Evolutionary conservation across 116 monocot genomes (phyloP).

Genomic region (Zostera marina): DNA sequence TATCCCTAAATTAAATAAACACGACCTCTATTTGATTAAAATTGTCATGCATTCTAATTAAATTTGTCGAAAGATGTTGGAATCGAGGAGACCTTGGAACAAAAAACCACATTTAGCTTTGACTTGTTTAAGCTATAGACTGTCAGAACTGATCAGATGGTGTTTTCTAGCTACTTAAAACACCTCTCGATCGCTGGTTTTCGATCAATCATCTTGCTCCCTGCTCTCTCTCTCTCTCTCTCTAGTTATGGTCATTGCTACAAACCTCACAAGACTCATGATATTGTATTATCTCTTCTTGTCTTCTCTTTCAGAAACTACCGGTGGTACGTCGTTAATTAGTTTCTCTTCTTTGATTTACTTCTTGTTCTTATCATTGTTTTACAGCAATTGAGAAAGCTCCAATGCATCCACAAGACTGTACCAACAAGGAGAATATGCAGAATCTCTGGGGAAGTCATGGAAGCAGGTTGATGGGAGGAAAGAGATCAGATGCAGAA

Average conservation of each 20-base stretch:
- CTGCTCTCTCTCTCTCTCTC: background rate
- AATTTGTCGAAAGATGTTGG: background rate
- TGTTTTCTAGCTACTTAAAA: conserved; percentile 4
- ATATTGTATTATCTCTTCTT: conserved; percentile 21
- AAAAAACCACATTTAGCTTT: conserved; percentile 15
- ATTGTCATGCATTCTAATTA: no score
- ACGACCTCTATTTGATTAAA: background rate
- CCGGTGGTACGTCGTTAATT: no score
- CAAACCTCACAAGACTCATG: conserved; percentile 14
- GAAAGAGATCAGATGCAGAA: conserved; percentile 14
- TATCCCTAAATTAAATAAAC: conserved; percentile 1
- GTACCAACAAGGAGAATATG: background rate
- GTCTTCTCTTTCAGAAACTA: conserved; percentile 13
- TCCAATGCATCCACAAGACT: background rate
- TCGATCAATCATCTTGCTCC: no score
- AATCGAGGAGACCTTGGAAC: background rate
- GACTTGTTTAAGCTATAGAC: conserved; percentile 6
- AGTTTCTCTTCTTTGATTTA: background rate
- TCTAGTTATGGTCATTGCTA: conserved; percentile 20
- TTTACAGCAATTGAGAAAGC: background rate
- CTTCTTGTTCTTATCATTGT: no score
- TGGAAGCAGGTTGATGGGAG: conserved; percentile 1
- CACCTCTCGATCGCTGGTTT: background rate
- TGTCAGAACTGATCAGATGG: no score
- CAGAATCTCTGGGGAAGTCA: background rate